Evolutionary conservation across 2,329 filamentous ascomycete genomes (phyloP).

Genomic region (Kalaharituber pfeilii): DNA sequence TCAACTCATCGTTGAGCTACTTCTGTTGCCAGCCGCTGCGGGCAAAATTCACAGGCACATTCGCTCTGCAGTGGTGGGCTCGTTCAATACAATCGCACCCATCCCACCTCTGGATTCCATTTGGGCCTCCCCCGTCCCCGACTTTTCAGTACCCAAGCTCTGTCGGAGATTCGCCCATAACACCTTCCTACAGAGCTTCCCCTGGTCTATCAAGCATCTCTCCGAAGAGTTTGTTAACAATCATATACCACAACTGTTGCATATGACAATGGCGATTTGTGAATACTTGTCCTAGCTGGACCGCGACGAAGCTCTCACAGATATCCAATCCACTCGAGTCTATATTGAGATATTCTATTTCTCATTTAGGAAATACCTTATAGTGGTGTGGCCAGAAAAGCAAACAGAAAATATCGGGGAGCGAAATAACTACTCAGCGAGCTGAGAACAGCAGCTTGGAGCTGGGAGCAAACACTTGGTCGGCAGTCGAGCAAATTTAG

Average conservation of each 20-base stretch:
- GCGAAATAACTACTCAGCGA: not conserved
- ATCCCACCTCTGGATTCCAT: not conserved
- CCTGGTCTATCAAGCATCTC: not conserved
- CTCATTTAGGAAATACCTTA: no score
- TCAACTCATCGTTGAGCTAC: conserved; percentile 1
- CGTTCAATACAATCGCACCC: not conserved
- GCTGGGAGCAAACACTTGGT: not conserved
- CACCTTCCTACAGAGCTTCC: not conserved
- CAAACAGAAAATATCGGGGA: no score
- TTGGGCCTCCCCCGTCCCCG: not conserved
- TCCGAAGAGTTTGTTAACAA: not conserved
- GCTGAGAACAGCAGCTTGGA: not conserved
- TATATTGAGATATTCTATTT: no score
- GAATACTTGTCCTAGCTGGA: conserved; percentile 1
- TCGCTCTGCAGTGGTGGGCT: not conserved
- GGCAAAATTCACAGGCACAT: not conserved
- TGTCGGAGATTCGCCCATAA: not conserved
- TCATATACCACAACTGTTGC: not conserved
- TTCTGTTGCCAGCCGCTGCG: not conserved
- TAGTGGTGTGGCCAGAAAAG: no score
- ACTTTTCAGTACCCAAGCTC: not conserved
- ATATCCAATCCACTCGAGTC: no score
- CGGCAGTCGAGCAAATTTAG: not conserved
- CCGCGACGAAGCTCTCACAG: no score
- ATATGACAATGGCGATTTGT: conserved; percentile 1